These are phyloP conservation scores for Collybia sordida DNA, from an alignment of 768 basidiomycete species.

Conservation along the genomic window DNA sequence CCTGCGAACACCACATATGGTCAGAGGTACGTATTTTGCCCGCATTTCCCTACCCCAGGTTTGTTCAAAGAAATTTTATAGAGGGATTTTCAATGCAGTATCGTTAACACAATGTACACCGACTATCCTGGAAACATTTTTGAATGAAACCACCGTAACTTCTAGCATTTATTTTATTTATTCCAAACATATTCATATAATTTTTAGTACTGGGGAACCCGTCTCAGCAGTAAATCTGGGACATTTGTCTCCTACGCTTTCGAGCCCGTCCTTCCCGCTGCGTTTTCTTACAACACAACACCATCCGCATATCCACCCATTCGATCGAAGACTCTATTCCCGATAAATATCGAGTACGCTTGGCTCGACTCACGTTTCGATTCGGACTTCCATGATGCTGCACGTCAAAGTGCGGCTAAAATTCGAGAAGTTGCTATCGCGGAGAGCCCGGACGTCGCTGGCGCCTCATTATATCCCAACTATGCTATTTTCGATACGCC, in stretches of 20 bases:
- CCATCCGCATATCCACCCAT: constrained; percentile 49
- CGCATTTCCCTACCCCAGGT: not conserved
- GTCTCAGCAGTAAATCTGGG: constrained; percentile 25
- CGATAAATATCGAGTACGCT: constrained; percentile 46
- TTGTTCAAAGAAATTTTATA: constrained; percentile 1
- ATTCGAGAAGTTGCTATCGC: constrained; percentile 36
- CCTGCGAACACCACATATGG: constrained; percentile 34
- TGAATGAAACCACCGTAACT: constrained; percentile 42
- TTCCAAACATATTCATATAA: not conserved
- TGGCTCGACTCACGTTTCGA: constrained; percentile 42
- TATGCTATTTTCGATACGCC: constrained; percentile 58
- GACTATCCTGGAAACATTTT: constrained; percentile 35
- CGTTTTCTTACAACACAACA: constrained; percentile 35
- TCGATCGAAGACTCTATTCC: constrained; percentile 35
- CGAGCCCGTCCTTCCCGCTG: constrained; percentile 47
- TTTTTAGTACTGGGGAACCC: constrained; percentile 44
- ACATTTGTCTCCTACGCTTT: constrained; percentile 44
- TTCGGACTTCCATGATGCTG: constrained; percentile 35
- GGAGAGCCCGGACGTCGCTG: constrained; percentile 37
- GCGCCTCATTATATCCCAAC: constrained; percentile 53
- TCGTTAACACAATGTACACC: constrained; percentile 36
- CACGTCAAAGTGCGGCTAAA: constrained; percentile 33
- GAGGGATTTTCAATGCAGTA: constrained; percentile 42
- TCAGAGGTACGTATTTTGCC: constrained; percentile 16
- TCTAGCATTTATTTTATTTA: not conserved